phyloP scores from a whole-genome alignment of 164 flowering plant genomes.

The Aristolochia californica region DNA sequence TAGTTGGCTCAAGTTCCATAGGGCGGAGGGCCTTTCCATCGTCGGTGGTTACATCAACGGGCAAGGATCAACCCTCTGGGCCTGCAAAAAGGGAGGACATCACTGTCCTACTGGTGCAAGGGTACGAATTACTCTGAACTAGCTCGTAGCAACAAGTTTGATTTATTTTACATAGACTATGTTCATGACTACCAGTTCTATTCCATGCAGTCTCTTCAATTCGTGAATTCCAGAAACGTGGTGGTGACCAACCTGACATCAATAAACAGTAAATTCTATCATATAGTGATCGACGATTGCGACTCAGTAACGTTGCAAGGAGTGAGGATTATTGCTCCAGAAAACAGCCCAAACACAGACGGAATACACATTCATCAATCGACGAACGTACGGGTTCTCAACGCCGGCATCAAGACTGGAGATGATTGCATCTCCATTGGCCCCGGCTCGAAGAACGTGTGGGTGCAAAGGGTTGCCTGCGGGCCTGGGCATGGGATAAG shows the following conservation, averaged over 20 bases:
- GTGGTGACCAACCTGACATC: constrained; percentile 36
- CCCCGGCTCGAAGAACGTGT: no score
- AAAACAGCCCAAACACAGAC: constrained; percentile 65
- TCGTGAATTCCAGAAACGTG: constrained; percentile 10
- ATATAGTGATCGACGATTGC: constrained; percentile 38
- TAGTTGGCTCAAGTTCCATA: constrained; percentile 16
- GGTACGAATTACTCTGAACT: constrained; percentile 15
- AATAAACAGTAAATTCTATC: constrained; percentile 49
- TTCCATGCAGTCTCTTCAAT: constrained; percentile 12
- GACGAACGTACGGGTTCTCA: no score
- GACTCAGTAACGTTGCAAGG: constrained; percentile 28
- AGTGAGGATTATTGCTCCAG: constrained; percentile 37
- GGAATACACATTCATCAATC: constrained; percentile 52
- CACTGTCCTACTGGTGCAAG: constrained; percentile 17
- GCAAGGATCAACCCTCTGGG: constrained; percentile 13
- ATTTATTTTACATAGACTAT: not conserved
- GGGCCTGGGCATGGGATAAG: no score
- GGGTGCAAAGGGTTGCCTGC: no score
- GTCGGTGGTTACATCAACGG: constrained; percentile 21
- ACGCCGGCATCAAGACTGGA: no score
- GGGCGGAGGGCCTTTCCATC: constrained; percentile 10
- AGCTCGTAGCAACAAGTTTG: no score
- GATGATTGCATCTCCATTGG: no score
- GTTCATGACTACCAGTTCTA: not conserved
- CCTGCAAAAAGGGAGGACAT: constrained; percentile 8